Evolutionary conservation across 2,329 filamentous ascomycete species (phyloP).

Genomic region (Hypoxylon rubiginosum): DNA sequence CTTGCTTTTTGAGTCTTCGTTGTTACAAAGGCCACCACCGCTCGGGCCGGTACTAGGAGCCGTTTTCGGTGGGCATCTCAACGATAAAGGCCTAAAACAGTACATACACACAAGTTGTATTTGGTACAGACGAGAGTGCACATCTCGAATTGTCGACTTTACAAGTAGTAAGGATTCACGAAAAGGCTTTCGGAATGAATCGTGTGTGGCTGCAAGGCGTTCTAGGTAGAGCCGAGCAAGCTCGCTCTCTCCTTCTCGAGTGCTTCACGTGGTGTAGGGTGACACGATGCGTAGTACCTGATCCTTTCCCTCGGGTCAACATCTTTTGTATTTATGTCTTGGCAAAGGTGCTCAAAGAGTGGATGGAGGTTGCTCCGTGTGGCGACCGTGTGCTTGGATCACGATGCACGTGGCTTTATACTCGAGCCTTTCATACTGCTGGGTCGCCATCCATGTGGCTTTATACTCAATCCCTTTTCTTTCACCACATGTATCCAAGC

Average conservation of each 20-base stretch:
- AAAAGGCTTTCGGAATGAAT: background rate
- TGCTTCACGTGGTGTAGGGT: background rate
- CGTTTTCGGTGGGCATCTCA: background rate
- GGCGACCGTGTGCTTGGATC: constrained; percentile 1
- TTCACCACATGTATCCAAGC: constrained; percentile 21
- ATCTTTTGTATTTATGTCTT: background rate
- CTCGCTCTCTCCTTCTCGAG: background rate
- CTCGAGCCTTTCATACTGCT: background rate
- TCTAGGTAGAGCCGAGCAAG: background rate
- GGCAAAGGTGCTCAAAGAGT: background rate
- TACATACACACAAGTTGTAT: background rate
- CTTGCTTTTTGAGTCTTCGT: background rate
- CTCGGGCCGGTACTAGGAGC: background rate
- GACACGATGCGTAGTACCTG: too few species aligned
- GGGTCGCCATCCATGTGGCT: background rate
- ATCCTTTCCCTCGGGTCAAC: background rate
- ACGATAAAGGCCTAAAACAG: background rate
- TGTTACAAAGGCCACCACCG: background rate
- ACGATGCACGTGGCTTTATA: constrained; percentile 5
- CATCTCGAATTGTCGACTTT: background rate
- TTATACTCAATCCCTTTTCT: background rate
- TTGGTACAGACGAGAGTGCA: background rate
- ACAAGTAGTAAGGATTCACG: background rate
- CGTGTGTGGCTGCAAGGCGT: background rate
- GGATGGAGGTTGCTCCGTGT: background rate